Evolutionary conservation across 306 rosid genomes (phyloP).

Genomic region (Prunus mume): DNA sequence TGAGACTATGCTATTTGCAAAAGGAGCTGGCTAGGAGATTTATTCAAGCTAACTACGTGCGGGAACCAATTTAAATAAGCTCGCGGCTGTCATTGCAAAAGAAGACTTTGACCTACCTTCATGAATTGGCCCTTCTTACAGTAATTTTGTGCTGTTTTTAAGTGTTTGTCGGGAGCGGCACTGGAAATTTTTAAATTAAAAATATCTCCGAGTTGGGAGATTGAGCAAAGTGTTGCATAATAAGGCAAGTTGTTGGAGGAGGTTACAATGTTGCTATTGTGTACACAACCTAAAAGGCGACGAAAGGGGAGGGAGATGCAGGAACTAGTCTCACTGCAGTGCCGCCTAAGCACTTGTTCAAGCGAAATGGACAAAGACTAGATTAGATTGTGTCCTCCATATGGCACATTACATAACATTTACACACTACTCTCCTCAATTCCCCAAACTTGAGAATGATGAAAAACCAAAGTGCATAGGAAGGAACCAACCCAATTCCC

Average conservation of each 20-base stretch:
- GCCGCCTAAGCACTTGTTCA: conserved; percentile 2
- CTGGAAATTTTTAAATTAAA: not conserved
- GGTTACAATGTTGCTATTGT: conserved; percentile 3
- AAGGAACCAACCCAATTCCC: too few species aligned
- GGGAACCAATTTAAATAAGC: not conserved
- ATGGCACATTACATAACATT: not conserved
- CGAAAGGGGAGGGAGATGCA: not conserved
- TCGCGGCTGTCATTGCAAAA: not conserved
- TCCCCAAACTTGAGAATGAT: too few species aligned
- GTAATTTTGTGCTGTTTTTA: not conserved
- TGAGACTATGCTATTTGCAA: not conserved
- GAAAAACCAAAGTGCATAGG: too few species aligned
- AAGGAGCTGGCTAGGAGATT: not conserved
- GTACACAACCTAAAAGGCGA: not conserved
- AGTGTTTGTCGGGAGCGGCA: conserved; percentile 4
- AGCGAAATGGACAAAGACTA: not conserved
- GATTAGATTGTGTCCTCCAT: not conserved
- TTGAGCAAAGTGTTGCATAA: not conserved
- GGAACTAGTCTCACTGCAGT: conserved; percentile 4
- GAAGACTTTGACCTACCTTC: not conserved
- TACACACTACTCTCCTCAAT: not conserved
- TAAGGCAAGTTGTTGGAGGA: conserved; percentile 6
- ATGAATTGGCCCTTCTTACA: conserved; percentile 7
- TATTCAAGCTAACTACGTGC: not conserved
- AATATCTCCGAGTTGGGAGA: not conserved